A percentile compares a stretch with the other conserved stretches of the same genome.
Evolutionary conservation across 2,329 filamentous ascomycete species (phyloP).

Genomic region (Colletotrichum coccodes): DNA sequence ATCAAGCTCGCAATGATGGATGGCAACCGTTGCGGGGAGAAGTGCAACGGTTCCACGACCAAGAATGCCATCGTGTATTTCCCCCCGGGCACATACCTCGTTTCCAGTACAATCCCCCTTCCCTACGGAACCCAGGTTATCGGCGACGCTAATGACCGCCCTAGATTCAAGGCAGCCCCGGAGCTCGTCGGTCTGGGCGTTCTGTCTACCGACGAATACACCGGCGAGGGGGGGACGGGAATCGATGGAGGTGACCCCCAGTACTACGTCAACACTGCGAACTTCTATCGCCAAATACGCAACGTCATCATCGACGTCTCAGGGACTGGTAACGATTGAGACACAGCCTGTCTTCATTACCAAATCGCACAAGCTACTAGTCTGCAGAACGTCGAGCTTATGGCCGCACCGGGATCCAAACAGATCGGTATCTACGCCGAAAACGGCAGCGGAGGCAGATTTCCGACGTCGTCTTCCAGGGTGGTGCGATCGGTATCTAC

Average conservation of each 20-base stretch:
- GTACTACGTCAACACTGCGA: slow-evolving; percentile 34
- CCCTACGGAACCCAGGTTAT: slow-evolving; percentile 38
- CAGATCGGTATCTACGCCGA: slow-evolving; percentile 39
- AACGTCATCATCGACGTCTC: slow-evolving; percentile 33
- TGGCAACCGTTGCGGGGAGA: slow-evolving; percentile 27
- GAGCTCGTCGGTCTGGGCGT: slow-evolving; percentile 30
- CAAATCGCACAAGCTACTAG: slow-evolving; percentile 40
- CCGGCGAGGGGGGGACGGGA: slow-evolving; percentile 12
- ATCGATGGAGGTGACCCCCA: slow-evolving; percentile 24
- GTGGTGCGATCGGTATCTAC: slow-evolving; percentile 60
- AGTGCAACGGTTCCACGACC: slow-evolving; percentile 31
- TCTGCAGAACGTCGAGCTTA: slow-evolving; percentile 35
- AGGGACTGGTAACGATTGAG: not conserved
- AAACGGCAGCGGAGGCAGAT: slow-evolving; percentile 53
- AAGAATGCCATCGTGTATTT: slow-evolving; percentile 40
- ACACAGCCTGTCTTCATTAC: slow-evolving; percentile 1
- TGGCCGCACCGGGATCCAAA: not conserved
- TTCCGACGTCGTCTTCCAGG: slow-evolving; percentile 71
- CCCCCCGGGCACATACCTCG: slow-evolving; percentile 37
- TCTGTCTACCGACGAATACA: slow-evolving; percentile 32
- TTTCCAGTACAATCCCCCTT: slow-evolving; percentile 33
- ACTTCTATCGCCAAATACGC: slow-evolving; percentile 32
- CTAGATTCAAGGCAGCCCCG: slow-evolving; percentile 6
- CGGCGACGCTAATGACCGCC: slow-evolving; percentile 20
- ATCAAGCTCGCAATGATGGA: slow-evolving; percentile 35